Conservation (phyloP, 441 rosid genomes). For the Arabidopsis lyrata region DNA sequence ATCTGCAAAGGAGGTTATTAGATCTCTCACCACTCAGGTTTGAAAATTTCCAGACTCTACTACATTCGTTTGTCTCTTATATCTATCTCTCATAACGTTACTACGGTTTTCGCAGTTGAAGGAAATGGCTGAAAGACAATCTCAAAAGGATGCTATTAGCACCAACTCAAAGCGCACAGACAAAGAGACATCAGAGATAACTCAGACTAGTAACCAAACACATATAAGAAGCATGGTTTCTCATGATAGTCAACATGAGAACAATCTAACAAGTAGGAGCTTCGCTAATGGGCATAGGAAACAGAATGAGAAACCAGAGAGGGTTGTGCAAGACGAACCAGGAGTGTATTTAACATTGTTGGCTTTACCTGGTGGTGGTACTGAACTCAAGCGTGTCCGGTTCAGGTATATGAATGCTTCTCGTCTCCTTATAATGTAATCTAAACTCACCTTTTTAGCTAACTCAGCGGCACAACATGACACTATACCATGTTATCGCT, state of each 20-base stretch:
- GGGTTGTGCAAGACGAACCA: conserved; percentile 75
- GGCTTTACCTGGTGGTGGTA: conserved; percentile 65
- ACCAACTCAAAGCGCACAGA: conserved; percentile 43
- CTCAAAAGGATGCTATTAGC: conserved; percentile 49
- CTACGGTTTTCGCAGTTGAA: conserved; percentile 61
- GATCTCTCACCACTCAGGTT: conserved; percentile 72
- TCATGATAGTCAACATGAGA: conserved; percentile 50
- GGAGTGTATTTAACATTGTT: conserved; percentile 81
- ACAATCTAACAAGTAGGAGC: conserved; percentile 46
- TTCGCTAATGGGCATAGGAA: conserved; percentile 51
- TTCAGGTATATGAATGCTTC: conserved; percentile 67
- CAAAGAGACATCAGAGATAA: conserved; percentile 41
- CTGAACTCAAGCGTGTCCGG: conserved; percentile 82
- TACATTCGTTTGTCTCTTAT: not conserved
- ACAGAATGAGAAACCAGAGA: conserved; percentile 57
- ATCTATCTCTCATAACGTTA: conserved; percentile 2
- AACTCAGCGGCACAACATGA: not conserved
- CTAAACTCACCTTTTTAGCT: too few relatives aligned
- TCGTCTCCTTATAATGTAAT: not conserved
- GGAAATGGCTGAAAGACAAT: conserved; percentile 58
- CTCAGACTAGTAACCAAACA: conserved; percentile 43
- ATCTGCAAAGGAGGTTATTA: conserved; percentile 72
- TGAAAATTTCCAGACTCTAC: conserved; percentile 12
- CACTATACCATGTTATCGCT: not conserved
- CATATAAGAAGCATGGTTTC: conserved; percentile 47